Evolutionary conservation across 441 rosid genomes (phyloP).

Genomic region (Manihot esculenta): DNA sequence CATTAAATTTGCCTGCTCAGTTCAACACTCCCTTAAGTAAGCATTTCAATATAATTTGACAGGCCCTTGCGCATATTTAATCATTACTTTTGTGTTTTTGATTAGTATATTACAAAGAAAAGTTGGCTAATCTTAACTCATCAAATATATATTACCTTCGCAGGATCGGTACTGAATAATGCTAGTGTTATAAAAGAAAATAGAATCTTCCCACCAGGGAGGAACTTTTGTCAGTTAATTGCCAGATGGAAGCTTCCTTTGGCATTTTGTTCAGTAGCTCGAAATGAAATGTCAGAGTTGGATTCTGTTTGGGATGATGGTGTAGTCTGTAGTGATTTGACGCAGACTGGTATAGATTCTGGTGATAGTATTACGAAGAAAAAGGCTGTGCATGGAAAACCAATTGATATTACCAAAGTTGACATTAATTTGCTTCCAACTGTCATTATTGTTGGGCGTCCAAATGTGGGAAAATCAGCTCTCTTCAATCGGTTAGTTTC

Average conservation of each 20-base stretch:
- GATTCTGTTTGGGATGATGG: constrained; percentile 18
- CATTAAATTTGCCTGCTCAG: background rate
- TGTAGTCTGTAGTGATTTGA: constrained; percentile 2
- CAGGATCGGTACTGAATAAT: constrained; percentile 29
- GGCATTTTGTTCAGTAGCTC: constrained; percentile 35
- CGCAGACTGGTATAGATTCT: constrained; percentile 19
- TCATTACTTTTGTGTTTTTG: background rate
- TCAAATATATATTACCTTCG: background rate
- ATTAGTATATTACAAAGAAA: background rate
- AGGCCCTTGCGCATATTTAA: background rate
- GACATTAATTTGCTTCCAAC: constrained; percentile 66
- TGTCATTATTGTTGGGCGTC: constrained; percentile 82
- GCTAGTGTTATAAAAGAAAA: background rate
- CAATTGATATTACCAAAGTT: constrained; percentile 67
- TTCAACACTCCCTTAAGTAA: constrained; percentile 13
- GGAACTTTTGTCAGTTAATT: constrained; percentile 18
- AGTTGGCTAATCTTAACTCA: background rate
- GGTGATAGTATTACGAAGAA: constrained; percentile 23
- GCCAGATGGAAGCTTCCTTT: constrained; percentile 18
- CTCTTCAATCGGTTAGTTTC: constrained; percentile 70
- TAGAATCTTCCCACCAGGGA: background rate
- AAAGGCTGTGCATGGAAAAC: constrained; percentile 35
- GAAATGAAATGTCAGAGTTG: constrained; percentile 16
- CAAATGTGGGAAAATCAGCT: constrained; percentile 97
- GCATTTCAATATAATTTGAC: background rate